A percentile compares a stretch with the other conserved stretches of the same genome.
phyloP scores from a whole-genome alignment of 2,329 filamentous ascomycete species.

The Salinomyces thailandicus region DNA sequence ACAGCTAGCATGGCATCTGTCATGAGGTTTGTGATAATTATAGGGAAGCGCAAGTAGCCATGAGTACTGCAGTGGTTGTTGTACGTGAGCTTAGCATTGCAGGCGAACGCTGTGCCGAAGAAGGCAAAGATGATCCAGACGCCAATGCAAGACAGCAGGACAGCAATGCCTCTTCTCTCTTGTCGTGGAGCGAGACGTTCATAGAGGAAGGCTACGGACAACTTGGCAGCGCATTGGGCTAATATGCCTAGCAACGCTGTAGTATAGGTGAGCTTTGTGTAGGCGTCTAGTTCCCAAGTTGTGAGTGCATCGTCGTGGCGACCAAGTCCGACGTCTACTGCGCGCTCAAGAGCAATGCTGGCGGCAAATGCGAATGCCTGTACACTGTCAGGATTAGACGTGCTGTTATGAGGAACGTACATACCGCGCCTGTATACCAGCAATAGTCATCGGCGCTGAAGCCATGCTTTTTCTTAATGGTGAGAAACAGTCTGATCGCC shows the following conservation, averaged over 20 bases:
- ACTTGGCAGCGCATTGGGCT: conserved; percentile 5
- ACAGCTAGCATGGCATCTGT: conserved; percentile 18
- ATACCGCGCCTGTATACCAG: conserved; percentile 3
- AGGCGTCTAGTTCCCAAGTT: conserved; percentile 1
- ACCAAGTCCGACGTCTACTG: conserved; percentile 5
- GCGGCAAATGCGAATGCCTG: neutral
- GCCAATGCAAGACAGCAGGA: conserved; percentile 4
- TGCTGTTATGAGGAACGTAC: neutral
- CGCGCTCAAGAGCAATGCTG: conserved; percentile 3
- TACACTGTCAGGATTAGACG: neutral
- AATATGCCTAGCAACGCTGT: conserved; percentile 4
- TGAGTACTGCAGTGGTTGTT: conserved; percentile 9
- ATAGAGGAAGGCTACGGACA: conserved; percentile 6
- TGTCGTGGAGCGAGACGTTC: conserved; percentile 8
- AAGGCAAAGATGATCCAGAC: conserved; percentile 9
- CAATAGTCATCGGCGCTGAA: conserved; percentile 5
- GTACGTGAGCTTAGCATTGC: conserved; percentile 10
- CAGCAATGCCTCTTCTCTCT: conserved; percentile 2
- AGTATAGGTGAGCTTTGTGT: conserved; percentile 3
- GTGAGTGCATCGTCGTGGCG: conserved; percentile 1
- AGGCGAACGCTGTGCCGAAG: conserved; percentile 10
- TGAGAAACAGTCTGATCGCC: conserved; percentile 2
- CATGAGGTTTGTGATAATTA: conserved; percentile 15
- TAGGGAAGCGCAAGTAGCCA: conserved; percentile 11
- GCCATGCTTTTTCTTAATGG: conserved; percentile 4